phyloP scores from a whole-genome alignment of 2,329 filamentous ascomycete genomes.

The Lecanosticta acicola region DNA sequence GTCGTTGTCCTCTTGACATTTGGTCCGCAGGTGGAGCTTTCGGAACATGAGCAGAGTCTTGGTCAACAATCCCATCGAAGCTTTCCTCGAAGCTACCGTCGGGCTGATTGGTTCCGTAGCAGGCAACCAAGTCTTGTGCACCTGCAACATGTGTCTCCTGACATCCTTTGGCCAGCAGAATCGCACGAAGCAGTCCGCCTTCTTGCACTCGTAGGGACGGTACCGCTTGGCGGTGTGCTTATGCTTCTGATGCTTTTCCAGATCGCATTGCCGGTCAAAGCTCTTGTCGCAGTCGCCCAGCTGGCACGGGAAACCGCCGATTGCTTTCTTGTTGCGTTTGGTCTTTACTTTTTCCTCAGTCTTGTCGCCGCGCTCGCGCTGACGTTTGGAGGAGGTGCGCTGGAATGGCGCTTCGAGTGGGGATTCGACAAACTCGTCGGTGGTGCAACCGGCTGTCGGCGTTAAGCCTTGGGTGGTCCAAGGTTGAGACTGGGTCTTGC shows the following conservation, averaged over 20 bases:
- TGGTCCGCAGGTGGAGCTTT: background rate
- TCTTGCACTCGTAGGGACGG: slow-evolving; percentile 4
- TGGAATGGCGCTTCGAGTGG: too few relatives aligned
- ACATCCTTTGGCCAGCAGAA: slow-evolving; percentile 14
- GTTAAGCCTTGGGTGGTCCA: background rate
- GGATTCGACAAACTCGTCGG: too few relatives aligned
- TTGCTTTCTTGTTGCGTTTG: slow-evolving; percentile 4
- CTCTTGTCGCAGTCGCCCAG: background rate
- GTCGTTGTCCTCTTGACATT: background rate
- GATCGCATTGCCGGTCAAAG: slow-evolving; percentile 12
- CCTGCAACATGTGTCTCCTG: slow-evolving; percentile 9
- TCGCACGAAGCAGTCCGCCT: slow-evolving; percentile 4
- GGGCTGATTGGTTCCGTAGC: background rate
- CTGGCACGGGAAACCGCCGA: slow-evolving; percentile 9
- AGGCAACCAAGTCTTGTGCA: slow-evolving; percentile 1
- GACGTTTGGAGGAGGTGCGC: background rate
- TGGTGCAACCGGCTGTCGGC: background rate
- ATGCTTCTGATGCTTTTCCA: slow-evolving; percentile 9
- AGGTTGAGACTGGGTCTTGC: background rate
- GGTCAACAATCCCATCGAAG: background rate
- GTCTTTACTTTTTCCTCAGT: background rate
- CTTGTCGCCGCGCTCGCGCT: background rate
- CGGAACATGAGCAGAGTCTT: background rate
- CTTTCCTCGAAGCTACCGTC: background rate
- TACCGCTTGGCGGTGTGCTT: slow-evolving; percentile 2